phyloP scores from a whole-genome alignment of 177 flowering plant genomes.

The Vitis hybrid region DNA sequence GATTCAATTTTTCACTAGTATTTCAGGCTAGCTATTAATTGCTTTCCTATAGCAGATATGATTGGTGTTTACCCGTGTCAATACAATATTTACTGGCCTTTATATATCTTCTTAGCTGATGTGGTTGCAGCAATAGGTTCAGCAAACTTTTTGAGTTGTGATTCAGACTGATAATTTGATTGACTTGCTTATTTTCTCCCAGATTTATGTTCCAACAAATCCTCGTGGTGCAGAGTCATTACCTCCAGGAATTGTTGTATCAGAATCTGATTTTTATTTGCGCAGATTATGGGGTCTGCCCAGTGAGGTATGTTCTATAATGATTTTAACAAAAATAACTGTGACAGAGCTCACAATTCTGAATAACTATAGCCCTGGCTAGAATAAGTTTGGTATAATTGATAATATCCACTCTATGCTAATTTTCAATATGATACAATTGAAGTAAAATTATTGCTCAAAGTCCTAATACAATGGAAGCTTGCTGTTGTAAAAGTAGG shows the following conservation, averaged over 20 bases:
- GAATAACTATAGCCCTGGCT: background rate
- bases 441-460: no score
- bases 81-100: background rate
- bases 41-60: background rate
- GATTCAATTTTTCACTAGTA: background rate
- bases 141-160: slow-evolving; percentile 2
- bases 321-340: background rate
- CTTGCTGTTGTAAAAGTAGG: no score
- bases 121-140: background rate
- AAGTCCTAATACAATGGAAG: background rate
- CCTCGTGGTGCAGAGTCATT: slow-evolving; percentile 95
- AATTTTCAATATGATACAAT: no score
- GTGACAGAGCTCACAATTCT: background rate
- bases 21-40: background rate
- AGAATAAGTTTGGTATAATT: background rate
- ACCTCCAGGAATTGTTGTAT: slow-evolving; percentile 90
- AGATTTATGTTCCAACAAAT: slow-evolving; percentile 85
- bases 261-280: slow-evolving; percentile 78
- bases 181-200: slow-evolving; percentile 18
- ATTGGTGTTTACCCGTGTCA: background rate
- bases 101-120: background rate
- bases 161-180: slow-evolving; percentile 1
- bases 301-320: slow-evolving; percentile 54
- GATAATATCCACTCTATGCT: no score
- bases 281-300: slow-evolving; percentile 99